These are phyloP conservation scores for Carex littledalei DNA, from an alignment of 176 grass and related monocot species.

Conservation along the genomic window DNA sequence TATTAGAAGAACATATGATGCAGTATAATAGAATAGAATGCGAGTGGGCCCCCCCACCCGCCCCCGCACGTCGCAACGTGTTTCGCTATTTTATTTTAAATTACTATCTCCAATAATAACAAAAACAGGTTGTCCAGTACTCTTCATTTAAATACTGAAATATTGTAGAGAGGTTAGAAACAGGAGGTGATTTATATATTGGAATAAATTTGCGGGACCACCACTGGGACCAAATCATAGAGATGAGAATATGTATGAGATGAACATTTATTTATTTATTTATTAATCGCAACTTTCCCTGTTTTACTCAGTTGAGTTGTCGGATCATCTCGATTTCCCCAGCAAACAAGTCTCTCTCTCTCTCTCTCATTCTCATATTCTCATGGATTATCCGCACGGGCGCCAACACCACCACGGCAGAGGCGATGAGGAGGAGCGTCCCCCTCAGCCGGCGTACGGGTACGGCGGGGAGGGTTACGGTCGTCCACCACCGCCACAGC, in stretches of 20 bases:
- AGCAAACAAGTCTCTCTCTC: neutral
- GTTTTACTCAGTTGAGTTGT: neutral
- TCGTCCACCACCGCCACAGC: neutral
- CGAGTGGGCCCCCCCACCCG: neutral
- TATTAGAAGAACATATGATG: neutral
- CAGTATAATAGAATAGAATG: neutral
- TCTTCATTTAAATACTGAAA: neutral
- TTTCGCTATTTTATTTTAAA: neutral
- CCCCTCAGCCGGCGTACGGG: neutral
- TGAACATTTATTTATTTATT: neutral
- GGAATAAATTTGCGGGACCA: neutral
- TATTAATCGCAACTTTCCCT: neutral
- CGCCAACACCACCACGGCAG: neutral
- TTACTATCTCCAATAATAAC: neutral
- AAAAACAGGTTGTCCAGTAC: too few relatives aligned
- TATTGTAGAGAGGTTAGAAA: neutral
- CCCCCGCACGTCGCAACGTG: neutral
- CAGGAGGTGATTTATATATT: neutral
- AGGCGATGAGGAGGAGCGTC: neutral
- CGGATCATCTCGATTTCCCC: neutral
- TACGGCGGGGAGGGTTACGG: neutral
- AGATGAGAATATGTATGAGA: neutral
- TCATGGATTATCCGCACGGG: slow-evolving; percentile 5
- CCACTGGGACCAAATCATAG: neutral
- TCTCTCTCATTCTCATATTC: too few relatives aligned